Evolutionary conservation across 1,284 basidiomycete species (phyloP).

Genomic region (Puccinia novopanici): DNA sequence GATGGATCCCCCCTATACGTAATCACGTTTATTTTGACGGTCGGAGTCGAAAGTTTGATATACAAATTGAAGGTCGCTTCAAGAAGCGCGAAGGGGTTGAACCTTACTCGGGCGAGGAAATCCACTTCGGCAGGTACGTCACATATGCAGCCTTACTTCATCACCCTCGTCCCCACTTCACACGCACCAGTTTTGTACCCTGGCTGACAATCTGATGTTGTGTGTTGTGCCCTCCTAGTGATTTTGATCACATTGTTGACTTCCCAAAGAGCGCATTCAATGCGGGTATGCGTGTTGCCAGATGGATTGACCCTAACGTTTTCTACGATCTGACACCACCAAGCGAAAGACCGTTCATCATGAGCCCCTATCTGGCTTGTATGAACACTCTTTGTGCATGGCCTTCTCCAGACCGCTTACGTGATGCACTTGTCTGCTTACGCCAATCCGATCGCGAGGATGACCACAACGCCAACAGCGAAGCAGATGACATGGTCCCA

Average conservation of each 20-base stretch:
- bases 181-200: too few relatives aligned
- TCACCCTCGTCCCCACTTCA: too few relatives aligned
- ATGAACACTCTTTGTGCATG: conserved; percentile 61
- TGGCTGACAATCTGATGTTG: background rate
- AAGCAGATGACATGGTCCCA: conserved; percentile 58
- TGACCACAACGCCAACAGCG: conserved; percentile 24
- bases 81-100: conserved; percentile 54
- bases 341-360: conserved; percentile 60
- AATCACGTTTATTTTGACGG: conserved; percentile 56
- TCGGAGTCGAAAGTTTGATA: conserved; percentile 60
- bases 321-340: conserved; percentile 58
- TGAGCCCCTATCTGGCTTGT: conserved; percentile 60
- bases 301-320: conserved; percentile 60
- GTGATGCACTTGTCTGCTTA: conserved; percentile 59
- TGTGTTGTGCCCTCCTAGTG: conserved; percentile 39
- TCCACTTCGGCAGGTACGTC: conserved; percentile 54
- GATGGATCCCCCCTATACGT: conserved; percentile 54
- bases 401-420: conserved; percentile 58
- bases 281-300: conserved; percentile 60
- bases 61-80: conserved; percentile 62
- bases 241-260: conserved; percentile 57
- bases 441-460: conserved; percentile 53
- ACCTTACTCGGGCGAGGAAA: conserved; percentile 56
- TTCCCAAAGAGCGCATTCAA: conserved; percentile 57
- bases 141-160: background rate